Base-by-base conservation (phyloP, 257 asterid genomes). In the Echium plantagineum region DNA sequence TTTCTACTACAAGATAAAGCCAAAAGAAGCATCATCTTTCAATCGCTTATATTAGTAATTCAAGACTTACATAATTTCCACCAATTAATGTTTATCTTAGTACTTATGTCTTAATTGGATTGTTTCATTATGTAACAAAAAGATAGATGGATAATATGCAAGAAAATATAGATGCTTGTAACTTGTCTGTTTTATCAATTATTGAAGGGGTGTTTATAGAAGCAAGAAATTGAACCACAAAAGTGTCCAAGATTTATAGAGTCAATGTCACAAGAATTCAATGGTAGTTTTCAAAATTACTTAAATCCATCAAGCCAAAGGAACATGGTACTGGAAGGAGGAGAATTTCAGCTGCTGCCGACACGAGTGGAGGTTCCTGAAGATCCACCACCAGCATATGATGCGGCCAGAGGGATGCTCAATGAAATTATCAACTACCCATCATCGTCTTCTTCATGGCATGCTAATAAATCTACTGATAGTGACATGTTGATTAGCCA, bases 371-470 rank as follows among this genome's bases (percentile, higher is more conserved):
- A 21, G 60, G 60, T 18, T 9, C 30, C 17, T 22, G 38, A 56
- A 56, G 60, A 56, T 42, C 15, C 15, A 15, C 60, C 59, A 55
- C 26, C 59, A 7, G 59, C 7, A 15, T 55, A 20, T 55, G 59
- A 55, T 22, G 1, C 48, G 2, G 26, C 59, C 21, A 15, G 59
- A 55, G 59, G 22, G 59, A 55, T 55, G 59, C 26, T 56, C 9
- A 17, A 12, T 56, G 60, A 56, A 30, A 56, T 56, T 28, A 56
- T 56, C 35, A 56, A 22, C 60, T 56, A 21, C 38, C 60, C 16
- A 56, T 56, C 60, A n/a, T n/a, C n/a, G n/a, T n/a, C n/a, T 21
- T 26, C 48, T 42, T 42, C 46, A 35, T 35, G 46, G 46, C 46
- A n/a, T n/a, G n/a, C 1, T 35, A 9, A 32, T 24, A 55, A 28